These are phyloP conservation scores for Amyloporia xantha DNA, from an alignment of 768 basidiomycete genomes.

Conservation along the genomic window DNA sequence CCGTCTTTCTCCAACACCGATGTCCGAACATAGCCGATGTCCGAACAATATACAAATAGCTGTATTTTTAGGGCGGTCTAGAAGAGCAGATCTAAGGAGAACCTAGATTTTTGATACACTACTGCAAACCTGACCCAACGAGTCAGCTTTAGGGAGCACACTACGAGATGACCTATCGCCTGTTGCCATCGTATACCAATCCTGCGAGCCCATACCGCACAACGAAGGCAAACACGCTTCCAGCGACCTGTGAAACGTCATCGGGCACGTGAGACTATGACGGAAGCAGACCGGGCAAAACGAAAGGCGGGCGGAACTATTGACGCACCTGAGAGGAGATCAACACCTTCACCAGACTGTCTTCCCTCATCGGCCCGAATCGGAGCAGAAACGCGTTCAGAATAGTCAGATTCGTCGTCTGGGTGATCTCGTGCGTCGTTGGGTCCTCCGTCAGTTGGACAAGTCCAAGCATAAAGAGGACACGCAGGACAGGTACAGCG, in stretches of 20 bases:
- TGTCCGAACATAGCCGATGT: no score
- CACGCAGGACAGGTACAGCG: slow-evolving; percentile 47
- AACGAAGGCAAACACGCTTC: slow-evolving; percentile 77
- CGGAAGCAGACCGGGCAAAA: not conserved
- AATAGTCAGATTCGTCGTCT: slow-evolving; percentile 86
- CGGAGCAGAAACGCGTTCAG: slow-evolving; percentile 79
- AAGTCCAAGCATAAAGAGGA: slow-evolving; percentile 58
- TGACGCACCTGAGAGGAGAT: slow-evolving; percentile 80
- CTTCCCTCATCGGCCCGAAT: slow-evolving; percentile 83
- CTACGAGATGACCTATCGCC: no score
- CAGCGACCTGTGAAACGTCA: slow-evolving; percentile 41
- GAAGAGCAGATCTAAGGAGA: no score
- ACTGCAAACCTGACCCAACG: no score
- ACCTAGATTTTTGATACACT: no score
- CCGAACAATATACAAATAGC: no score
- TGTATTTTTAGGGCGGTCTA: no score
- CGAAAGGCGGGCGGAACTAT: no score
- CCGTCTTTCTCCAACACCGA: no score
- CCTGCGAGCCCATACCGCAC: slow-evolving; percentile 88
- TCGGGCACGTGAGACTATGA: not conserved
- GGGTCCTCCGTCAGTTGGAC: slow-evolving; percentile 55
- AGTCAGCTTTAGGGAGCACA: no score
- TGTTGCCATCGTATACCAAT: slow-evolving; percentile 87
- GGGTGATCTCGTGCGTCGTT: slow-evolving; percentile 50
- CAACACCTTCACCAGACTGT: slow-evolving; percentile 63